Base-by-base conservation (phyloP, 2,329 filamentous ascomycete species). In the Acarospora socialis region DNA sequence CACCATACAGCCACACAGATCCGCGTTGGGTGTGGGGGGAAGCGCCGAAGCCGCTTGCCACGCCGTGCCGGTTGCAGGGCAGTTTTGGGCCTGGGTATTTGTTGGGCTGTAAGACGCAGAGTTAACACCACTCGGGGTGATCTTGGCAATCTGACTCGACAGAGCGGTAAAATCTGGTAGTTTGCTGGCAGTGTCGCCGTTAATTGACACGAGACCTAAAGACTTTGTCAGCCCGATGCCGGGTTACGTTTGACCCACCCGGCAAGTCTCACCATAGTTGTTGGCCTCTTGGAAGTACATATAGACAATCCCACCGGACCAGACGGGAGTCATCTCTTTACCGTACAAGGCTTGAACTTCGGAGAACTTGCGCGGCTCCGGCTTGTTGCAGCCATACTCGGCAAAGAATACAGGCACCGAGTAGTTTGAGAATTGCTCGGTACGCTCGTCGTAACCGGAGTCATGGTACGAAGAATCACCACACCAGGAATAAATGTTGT, bases 401-500 rank as follows among this genome's bases (percentile, higher is more conserved):
- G 90, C 90, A 55, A 98, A 94, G 76, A 98, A 98, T 49, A 84
- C 81, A 28, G 90, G 90, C 3, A 95, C 82, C 7, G 81, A 82
- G 68, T 90, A 98, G 53, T 77, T 73, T 37, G 66, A 56, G 65
- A 94, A 98, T 61, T 94, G 87, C 43, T 81, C 58, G 46, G 84
- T 84, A 55, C 87, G 80, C 35, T 74, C 68, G 43, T 77, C 66
- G 61, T 86, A 98, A 33, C 83, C 82, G 3, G 90, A 94, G 37
- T 66, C 52, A 21, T 65, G 51, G 63, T 79, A 90, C 48, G 65
- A 73, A 51, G 81, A 92, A 46, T 86, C 57, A 46, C 87, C 90
- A 56, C 90, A 98, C 90, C 90, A 98, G 32, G 86, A 92, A 70
- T 98, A 98, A 63, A 95, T 93, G 69, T 98, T 98, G 77, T 95